A percentile compares a stretch with the other conserved stretches of the same genome.
phyloP scores from a whole-genome alignment of 2,329 filamentous ascomycete species.

The Cercospora sesami region DNA sequence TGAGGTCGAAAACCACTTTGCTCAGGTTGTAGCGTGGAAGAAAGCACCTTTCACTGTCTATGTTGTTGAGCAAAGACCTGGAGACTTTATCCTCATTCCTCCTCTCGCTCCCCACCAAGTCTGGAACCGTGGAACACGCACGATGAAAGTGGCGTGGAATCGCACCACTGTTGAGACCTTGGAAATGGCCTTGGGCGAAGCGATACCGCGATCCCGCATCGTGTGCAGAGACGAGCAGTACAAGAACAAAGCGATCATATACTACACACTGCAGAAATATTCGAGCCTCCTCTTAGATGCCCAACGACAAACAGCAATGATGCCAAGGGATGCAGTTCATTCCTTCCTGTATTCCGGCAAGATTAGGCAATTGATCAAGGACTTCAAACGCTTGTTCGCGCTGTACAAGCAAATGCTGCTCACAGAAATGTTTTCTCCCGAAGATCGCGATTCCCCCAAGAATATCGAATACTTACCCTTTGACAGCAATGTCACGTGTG shows the following conservation, averaged over 20 bases:
- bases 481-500: constrained; percentile 90
- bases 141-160: constrained; percentile 98
- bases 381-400: constrained; percentile 77
- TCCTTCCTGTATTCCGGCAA: constrained; percentile 47
- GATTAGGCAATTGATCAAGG: constrained; percentile 70
- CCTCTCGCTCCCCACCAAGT: constrained; percentile 94
- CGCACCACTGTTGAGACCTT: constrained; percentile 89
- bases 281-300: constrained; percentile 60
- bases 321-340: constrained; percentile 37
- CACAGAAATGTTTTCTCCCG: constrained; percentile 77
- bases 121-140: constrained; percentile 94
- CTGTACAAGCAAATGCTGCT: constrained; percentile 78
- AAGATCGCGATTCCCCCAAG: constrained; percentile 56
- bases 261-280: constrained; percentile 83
- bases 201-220: constrained; percentile 80
- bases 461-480: constrained; percentile 78
- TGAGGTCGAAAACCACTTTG: constrained; percentile 95
- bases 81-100: constrained; percentile 91
- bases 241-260: constrained; percentile 96
- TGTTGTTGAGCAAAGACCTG: constrained; percentile 83
- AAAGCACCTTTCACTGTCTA: constrained; percentile 91
- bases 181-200: constrained; percentile 80
- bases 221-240: constrained; percentile 98
- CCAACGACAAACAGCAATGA: constrained; percentile 48
- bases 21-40: constrained; percentile 93